Evolutionary conservation across 495 filamentous ascomycete genomes (phyloP).

Genomic region (Aspergillus sclerotioniger): DNA sequence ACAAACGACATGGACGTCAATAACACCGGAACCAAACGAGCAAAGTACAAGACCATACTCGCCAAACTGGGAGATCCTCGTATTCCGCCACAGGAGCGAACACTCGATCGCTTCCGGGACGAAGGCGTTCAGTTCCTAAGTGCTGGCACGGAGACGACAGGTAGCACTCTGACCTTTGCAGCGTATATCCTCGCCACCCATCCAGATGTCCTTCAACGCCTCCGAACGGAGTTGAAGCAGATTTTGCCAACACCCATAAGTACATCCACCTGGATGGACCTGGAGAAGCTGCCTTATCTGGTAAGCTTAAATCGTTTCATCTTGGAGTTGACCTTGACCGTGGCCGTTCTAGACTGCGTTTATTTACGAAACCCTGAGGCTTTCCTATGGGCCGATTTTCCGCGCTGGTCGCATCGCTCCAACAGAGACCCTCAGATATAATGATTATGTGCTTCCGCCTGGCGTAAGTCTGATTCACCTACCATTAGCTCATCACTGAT

Average conservation of each 20-base stretch:
- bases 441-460: conserved; percentile 34
- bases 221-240: conserved; percentile 32
- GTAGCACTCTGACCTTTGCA: conserved; percentile 21
- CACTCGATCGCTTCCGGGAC: conserved; percentile 33
- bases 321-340: too few species aligned
- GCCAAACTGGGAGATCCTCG: conserved; percentile 23
- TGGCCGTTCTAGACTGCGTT: conserved; percentile 36
- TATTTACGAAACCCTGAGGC: conserved; percentile 47
- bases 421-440: conserved; percentile 36
- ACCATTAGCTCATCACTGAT: conserved; percentile 6
- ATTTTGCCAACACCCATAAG: conserved; percentile 28
- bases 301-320: too few species aligned
- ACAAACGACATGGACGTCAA: background rate
- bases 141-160: conserved; percentile 47
- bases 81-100: conserved; percentile 24
- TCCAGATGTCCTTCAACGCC: conserved; percentile 8
- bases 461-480: conserved; percentile 23
- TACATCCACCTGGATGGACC: conserved; percentile 34
- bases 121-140: conserved; percentile 36
- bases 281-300: conserved; percentile 54
- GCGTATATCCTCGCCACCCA: conserved; percentile 21
- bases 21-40: background rate
- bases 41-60: conserved; percentile 18
- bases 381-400: conserved; percentile 38
- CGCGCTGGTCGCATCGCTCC: conserved; percentile 44